Evolutionary conservation across 2,329 filamentous ascomycete species (phyloP), one percentile per base, ranked within the genome.

Genomic region (Sporothrix brunneoviolacea): DNA sequence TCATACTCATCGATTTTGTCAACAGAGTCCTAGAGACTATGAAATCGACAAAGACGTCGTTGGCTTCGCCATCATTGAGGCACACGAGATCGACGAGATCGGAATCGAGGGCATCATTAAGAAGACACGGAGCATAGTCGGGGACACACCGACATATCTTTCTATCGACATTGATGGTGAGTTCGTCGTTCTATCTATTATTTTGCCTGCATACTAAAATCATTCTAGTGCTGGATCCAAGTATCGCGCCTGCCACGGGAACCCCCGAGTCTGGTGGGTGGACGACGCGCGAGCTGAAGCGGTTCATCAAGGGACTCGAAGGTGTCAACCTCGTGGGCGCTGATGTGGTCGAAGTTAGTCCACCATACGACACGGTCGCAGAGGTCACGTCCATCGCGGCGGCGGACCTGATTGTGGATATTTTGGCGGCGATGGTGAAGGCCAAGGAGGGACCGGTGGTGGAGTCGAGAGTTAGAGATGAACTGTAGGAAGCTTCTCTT

Each of bases 201-300:
- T n/a, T n/a, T n/a, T n/a, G n/a, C n/a, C n/a, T n/a, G n/a, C n/a
- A n/a, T n/a, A n/a, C n/a, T n/a, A n/a, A n/a, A n/a, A n/a, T n/a
- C n/a, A n/a, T n/a, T n/a, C n/a, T n/a, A n/a, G n/a, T 65, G 18
- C 59, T 65, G 7, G 64, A 65, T 48, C 62, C 62, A 18, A 62
- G 62, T 3, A 65, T 65, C 27, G 64, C 61, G 8, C 60, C 58
- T 0, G 60, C 59, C 2, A 94, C 89, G 0, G 90, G 90, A 1
- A 95, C 90, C 0, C 90, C 90, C 0, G 90, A 95, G 70, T 85
- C 89, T 0, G 89, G 90, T 47, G 90, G 90, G 28, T 95, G 89
- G 90, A 93, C 88, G 4, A 93, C 86, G 15, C 74, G 90, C 44
- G 90, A 95, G 70, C 72, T 95, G 58, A 91, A 94, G 55, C 74